Evolutionary conservation across 495 filamentous ascomycete genomes (phyloP), one percentile per base, ranked within the genome.

Genomic region (Penicillium manginii): DNA sequence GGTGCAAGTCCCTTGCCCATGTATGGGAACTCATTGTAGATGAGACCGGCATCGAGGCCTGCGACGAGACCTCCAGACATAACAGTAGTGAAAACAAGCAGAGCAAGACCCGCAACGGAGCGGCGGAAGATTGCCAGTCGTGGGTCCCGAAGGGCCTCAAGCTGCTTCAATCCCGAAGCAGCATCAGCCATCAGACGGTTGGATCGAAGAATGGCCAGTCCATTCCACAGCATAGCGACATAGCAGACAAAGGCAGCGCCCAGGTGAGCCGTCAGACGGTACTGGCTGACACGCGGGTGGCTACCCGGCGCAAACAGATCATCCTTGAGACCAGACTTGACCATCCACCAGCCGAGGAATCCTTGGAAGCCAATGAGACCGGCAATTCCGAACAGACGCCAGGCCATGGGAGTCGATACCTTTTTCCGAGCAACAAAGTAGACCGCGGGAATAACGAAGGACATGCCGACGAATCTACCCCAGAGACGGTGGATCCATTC

Each of bases 311-410:
- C 91, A 67, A 98, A 97, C 17, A 98, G 84, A 66, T 98, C 92
- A 69, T 98, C 94, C 63, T 91, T 91, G 55, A 98, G 78, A 2
- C 94, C 94, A 1, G 89, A 93, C 73, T 96, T 96, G 63, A 98
- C 94, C 94, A 98, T 98, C 91, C 93, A 98, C 94, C 94, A 98
- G 10, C 94, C 94, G 46, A 98, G 82, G 62, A 94, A 86, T 9
- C 96, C 94, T 73, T 98, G 94, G 71, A 97, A 94, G 31, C 91
- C 96, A 71, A 98, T 97, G 51, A 97, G 76, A 33, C 81, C 87
- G 19, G 89, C 87, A 57, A 98, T 97, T 1, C 92, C 93, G 17
- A 82, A 77, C n/a, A 98, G 82, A 42, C 85, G 84, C 43, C 72
- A 68, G 5, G 92, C 87, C 86, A 96, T 96, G 35, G 84, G 86